Evolutionary conservation across 1,139 yeast species (phyloP).

Genomic region (Lodderomyces margitis): DNA sequence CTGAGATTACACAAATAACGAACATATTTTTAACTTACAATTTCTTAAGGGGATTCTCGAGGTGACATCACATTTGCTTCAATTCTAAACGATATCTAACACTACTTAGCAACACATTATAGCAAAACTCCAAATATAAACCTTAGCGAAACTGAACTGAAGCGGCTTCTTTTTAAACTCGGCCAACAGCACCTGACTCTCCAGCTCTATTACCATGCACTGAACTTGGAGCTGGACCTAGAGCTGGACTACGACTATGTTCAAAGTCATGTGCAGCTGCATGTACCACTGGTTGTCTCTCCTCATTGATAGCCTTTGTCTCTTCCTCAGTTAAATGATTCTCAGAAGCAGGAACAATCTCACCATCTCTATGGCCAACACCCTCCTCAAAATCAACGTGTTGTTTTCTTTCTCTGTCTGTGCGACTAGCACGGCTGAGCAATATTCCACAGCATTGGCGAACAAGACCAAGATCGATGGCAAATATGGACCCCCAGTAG

Average conservation of each 20-base stretch:
- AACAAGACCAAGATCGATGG: conserved; percentile 1
- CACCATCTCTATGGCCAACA: neutral
- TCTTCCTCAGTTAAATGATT: neutral
- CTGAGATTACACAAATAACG: neutral
- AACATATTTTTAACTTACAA: neutral
- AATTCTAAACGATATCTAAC: neutral
- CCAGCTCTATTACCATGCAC: neutral
- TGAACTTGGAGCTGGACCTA: neutral
- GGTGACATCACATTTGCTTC: neutral
- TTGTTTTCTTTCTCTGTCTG: neutral
- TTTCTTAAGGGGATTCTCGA: neutral
- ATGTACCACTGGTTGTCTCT: neutral
- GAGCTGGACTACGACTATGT: neutral
- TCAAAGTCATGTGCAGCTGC: neutral
- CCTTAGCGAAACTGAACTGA: neutral
- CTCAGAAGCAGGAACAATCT: neutral
- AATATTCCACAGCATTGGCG: conserved; percentile 3
- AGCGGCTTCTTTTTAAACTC: neutral
- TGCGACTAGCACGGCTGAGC: neutral
- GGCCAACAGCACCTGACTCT: neutral
- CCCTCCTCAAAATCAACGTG: neutral
- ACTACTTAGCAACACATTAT: neutral
- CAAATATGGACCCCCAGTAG: conserved; percentile 8
- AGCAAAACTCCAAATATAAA: neutral
- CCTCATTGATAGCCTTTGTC: neutral